Base-by-base conservation (phyloP, 805 yeast species). In the Wickerhamiella australiensis region DNA sequence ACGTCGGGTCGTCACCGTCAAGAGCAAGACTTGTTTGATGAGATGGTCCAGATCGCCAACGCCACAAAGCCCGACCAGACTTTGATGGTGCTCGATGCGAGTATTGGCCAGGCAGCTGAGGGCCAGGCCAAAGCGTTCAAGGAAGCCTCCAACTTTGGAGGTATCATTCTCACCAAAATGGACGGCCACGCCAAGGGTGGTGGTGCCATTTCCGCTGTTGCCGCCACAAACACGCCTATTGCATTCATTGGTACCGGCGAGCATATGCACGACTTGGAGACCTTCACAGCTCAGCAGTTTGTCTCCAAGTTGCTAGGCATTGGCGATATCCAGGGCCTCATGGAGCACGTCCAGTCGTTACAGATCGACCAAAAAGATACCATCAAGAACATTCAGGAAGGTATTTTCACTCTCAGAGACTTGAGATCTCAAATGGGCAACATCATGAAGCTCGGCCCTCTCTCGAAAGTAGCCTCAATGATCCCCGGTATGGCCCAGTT, bases 181-280 rank as follows among this genome's bases (percentile, higher is more conserved):
- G 98, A 90, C 67, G 97, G 97, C 47, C 96, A 92, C 61, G 98
- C 97, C 35, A 90, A 84, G 68, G 98, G 98, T 65, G 98, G 98
- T 69, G 98, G 98, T 72, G 98, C 98, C 26, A 88, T 90, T 49
- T 86, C 96, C 36, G 98, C 98, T 0, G 96, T 90, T 49, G 98
- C 98, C 1, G 92, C 96, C 2, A 90, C 97, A 2, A 75, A 84
- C 50, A 92, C 97, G 0, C 98, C 98, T 6, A 82, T 90, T 57
- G 85, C 84, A 7, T 90, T 90, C 62, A 92, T 90, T 52, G 98
- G 98, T 76, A 90, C 97, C 2, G 98, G 98, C 63, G 98, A 90
- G 66, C 98, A 92, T 62, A 83, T 88, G 33, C 84, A 82, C 50
- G 97, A 90, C 64, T 75, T 90, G 53, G 98, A 92, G 66, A 78